A percentile compares a stretch with the other conserved stretches of the same genome.
phyloP scores from a whole-genome alignment of 306 rosid genomes.

The Coriaria nepalensis region DNA sequence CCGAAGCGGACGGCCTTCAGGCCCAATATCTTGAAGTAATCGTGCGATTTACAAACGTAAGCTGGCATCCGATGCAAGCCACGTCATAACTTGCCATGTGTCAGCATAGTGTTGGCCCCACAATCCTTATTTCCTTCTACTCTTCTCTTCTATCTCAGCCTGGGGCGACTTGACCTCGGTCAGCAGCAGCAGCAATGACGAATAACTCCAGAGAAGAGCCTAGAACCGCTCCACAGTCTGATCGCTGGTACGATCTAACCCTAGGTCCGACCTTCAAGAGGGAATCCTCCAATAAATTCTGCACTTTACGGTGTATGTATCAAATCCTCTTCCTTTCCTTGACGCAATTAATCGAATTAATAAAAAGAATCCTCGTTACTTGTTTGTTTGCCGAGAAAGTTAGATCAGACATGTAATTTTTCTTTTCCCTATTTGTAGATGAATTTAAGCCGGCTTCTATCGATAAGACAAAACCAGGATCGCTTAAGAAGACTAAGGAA shows the following conservation, averaged over 20 bases:
- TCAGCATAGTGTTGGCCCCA: background rate
- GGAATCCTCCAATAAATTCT: slow-evolving; percentile 64
- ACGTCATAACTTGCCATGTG: slow-evolving; percentile 16
- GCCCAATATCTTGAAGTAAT: too few relatives aligned
- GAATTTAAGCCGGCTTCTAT: slow-evolving; percentile 92
- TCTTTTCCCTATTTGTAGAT: slow-evolving; percentile 24
- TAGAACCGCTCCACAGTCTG: slow-evolving; percentile 59
- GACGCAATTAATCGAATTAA: background rate
- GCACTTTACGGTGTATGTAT: slow-evolving; percentile 81
- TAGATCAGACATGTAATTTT: background rate
- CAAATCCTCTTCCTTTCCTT: background rate
- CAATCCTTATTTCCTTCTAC: background rate
- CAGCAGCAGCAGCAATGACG: slow-evolving; percentile 32
- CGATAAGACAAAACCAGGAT: slow-evolving; percentile 64
- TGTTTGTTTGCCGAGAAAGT: slow-evolving; percentile 15
- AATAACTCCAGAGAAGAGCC: slow-evolving; percentile 79
- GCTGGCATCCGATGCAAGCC: too few relatives aligned
- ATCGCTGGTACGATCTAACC: slow-evolving; percentile 71
- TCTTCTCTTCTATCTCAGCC: background rate
- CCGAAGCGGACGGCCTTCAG: too few relatives aligned
- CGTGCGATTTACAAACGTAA: too few relatives aligned
- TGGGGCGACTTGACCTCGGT: background rate
- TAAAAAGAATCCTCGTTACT: background rate
- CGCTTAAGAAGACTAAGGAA: slow-evolving; percentile 65
- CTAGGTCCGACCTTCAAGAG: slow-evolving; percentile 77